Conservation (phyloP, 768 basidiomycete genomes). For the Scleroderma bovista region DNA sequence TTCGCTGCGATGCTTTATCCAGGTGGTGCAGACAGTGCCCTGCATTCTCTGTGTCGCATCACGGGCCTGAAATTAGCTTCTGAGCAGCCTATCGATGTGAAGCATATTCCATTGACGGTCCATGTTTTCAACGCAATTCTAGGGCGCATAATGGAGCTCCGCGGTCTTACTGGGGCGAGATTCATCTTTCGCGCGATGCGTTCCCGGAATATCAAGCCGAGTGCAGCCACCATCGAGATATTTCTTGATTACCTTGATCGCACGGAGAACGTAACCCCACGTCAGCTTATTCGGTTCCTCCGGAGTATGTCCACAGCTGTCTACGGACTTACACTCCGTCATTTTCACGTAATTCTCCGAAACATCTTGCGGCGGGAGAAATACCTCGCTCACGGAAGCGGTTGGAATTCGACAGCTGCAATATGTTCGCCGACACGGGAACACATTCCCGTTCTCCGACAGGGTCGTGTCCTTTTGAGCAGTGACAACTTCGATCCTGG, state of each 20-base stretch:
- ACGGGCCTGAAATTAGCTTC: slow-evolving; percentile 15
- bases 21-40: slow-evolving; percentile 15
- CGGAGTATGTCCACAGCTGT: slow-evolving; percentile 37
- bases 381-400: slow-evolving; percentile 35
- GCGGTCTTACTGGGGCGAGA: slow-evolving; percentile 45
- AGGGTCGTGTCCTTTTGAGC: slow-evolving; percentile 11
- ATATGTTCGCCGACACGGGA: slow-evolving; percentile 32
- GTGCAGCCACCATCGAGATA: slow-evolving; percentile 50
- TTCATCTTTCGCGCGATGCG: slow-evolving; percentile 53
- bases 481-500: slow-evolving; percentile 42
- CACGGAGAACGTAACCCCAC: slow-evolving; percentile 38
- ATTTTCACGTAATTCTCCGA: slow-evolving; percentile 52
- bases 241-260: slow-evolving; percentile 49
- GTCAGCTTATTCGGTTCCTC: slow-evolving; percentile 43
- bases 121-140: slow-evolving; percentile 61
- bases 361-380: slow-evolving; percentile 50
- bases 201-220: slow-evolving; percentile 42
- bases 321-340: slow-evolving; percentile 47
- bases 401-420: slow-evolving; percentile 42
- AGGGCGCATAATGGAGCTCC: slow-evolving; percentile 40
- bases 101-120: slow-evolving; percentile 30
- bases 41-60: slow-evolving; percentile 10
- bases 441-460: slow-evolving; percentile 4
- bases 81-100: slow-evolving; percentile 23
- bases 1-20: slow-evolving; percentile 42